Conservation (phyloP, 2,329 filamentous ascomycete species). For the Samsoniella hepiali region DNA sequence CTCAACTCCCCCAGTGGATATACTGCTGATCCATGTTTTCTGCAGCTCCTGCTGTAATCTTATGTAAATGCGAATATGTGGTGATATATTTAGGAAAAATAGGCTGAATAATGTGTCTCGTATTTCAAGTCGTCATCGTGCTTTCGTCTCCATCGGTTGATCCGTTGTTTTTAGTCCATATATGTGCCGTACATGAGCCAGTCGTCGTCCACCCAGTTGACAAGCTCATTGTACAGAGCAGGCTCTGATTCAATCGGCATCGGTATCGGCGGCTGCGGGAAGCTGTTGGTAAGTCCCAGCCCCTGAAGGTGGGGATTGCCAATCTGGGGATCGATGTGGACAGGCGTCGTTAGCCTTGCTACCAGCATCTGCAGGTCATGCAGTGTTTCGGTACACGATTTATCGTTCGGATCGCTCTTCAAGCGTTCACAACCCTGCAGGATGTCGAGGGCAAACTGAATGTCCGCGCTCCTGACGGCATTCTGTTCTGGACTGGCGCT, state of each 20-base stretch:
- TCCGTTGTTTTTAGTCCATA: conserved; percentile 17
- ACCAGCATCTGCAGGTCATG: conserved; percentile 38
- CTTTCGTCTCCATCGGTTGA: neutral
- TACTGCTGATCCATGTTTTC: neutral
- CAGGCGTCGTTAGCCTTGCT: conserved; percentile 30
- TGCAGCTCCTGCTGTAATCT: neutral
- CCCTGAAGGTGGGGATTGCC: conserved; percentile 22
- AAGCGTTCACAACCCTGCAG: conserved; percentile 38
- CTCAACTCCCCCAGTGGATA: neutral
- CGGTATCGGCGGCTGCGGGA: conserved; percentile 22
- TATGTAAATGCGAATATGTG: neutral
- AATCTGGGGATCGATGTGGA: conserved; percentile 23
- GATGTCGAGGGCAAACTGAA: conserved; percentile 40
- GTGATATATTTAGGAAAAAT: neutral
- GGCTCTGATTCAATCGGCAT: conserved; percentile 31
- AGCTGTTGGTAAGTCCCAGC: conserved; percentile 16
- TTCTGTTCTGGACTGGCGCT: conserved; percentile 20
- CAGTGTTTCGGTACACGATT: conserved; percentile 38
- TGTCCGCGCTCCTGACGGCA: conserved; percentile 30
- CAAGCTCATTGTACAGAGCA: conserved; percentile 35
- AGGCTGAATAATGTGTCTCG: neutral
- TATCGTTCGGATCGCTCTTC: conserved; percentile 38
- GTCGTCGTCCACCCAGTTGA: conserved; percentile 38
- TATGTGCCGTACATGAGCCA: conserved; percentile 32
- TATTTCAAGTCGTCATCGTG: neutral